Evolutionary conservation across 495 filamentous ascomycete genomes (phyloP).

Genomic region (Penicillium angulare): DNA sequence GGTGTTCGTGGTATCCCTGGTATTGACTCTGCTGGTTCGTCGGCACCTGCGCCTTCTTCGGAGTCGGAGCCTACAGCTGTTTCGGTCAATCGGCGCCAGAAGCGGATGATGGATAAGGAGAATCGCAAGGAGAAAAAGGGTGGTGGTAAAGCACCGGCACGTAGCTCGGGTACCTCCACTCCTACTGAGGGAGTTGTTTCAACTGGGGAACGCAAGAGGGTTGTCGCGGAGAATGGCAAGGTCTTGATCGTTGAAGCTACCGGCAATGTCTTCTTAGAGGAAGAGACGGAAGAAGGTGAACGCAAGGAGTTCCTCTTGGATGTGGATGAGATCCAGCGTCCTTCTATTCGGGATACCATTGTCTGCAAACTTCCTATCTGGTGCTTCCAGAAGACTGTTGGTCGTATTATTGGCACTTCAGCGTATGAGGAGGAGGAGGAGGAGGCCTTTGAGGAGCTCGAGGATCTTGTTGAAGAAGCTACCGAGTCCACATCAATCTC

Average conservation of each 20-base stretch:
- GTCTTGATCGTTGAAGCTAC: slow-evolving; percentile 85
- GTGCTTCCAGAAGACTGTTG: slow-evolving; percentile 57
- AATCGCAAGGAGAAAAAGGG: slow-evolving; percentile 63
- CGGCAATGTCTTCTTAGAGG: slow-evolving; percentile 90
- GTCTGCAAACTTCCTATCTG: slow-evolving; percentile 67
- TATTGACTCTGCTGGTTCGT: slow-evolving; percentile 47
- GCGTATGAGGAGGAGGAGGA: slow-evolving; percentile 8
- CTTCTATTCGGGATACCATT: slow-evolving; percentile 68
- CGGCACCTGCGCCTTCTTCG: slow-evolving; percentile 37
- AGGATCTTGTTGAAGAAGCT: slow-evolving; percentile 14
- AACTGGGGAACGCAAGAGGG: slow-evolving; percentile 71
- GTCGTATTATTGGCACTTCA: slow-evolving; percentile 47
- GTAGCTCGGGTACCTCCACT: slow-evolving; percentile 48
- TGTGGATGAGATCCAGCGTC: slow-evolving; percentile 61
- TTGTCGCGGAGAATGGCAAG: slow-evolving; percentile 94
- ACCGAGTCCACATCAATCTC: slow-evolving; percentile 28
- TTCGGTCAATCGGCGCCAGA: slow-evolving; percentile 80
- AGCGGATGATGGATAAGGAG: slow-evolving; percentile 81
- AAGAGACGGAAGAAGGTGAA: slow-evolving; percentile 82
- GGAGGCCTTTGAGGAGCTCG: slow-evolving; percentile 10
- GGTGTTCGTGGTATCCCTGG: slow-evolving; percentile 67
- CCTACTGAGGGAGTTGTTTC: slow-evolving; percentile 49
- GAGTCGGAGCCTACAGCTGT: slow-evolving; percentile 39
- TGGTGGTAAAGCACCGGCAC: slow-evolving; percentile 27
- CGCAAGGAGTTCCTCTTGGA: slow-evolving; percentile 82